phyloP scores from a whole-genome alignment of 495 filamentous ascomycete genomes.

The Paragyromitra xinjiangensis region DNA sequence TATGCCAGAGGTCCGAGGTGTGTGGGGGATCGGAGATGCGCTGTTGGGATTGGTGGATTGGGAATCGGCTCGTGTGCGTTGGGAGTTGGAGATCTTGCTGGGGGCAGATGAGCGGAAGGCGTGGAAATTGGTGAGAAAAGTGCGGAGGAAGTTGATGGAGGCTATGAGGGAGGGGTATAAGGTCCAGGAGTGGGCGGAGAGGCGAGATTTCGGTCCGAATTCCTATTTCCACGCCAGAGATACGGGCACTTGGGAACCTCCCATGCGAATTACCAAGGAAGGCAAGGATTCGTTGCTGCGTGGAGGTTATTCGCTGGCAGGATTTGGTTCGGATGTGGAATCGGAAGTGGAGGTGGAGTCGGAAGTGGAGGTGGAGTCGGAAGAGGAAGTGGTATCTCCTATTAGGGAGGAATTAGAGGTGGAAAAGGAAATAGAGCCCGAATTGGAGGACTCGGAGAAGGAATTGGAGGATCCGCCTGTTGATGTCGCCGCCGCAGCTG shows the following conservation, averaged over 20 bases:
- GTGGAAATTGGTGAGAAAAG: not conserved
- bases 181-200: not conserved
- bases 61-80: not conserved
- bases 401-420: too few species aligned
- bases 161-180: not conserved
- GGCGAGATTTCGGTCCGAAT: not conserved
- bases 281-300: not conserved
- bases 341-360: too few species aligned
- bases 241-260: not conserved
- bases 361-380: too few species aligned
- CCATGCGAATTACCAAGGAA: not conserved
- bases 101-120: not conserved
- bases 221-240: not conserved
- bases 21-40: not conserved
- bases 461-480: too few species aligned
- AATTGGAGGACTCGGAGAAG: too few species aligned
- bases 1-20: not conserved
- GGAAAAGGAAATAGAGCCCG: too few species aligned
- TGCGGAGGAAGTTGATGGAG: not conserved
- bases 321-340: too few species aligned
- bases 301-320: too few species aligned
- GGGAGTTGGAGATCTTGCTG: not conserved
- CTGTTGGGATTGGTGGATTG: not conserved
- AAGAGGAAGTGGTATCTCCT: too few species aligned
- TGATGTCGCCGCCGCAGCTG: too few species aligned